Conservation (phyloP, 148 eudicot genomes). For the Diospyros lotus region DNA sequence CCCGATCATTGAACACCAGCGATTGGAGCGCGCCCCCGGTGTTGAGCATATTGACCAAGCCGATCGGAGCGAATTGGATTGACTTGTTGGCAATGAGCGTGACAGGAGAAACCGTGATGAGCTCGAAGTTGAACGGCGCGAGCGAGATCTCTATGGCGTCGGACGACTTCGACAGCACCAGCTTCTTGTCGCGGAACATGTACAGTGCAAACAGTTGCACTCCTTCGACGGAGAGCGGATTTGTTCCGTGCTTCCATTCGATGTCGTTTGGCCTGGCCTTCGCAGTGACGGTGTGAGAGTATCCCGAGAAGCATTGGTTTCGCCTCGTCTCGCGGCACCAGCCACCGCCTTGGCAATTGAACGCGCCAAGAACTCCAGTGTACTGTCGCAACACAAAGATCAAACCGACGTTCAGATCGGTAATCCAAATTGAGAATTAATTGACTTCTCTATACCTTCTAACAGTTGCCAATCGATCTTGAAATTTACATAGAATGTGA, state of each 20-base stretch:
- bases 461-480: too few relatives aligned
- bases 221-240: conserved; percentile 35
- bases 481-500: not conserved
- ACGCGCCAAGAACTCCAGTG: conserved; percentile 81
- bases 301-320: conserved; percentile 58
- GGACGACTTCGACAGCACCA: conserved; percentile 40
- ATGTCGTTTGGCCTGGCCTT: conserved; percentile 55
- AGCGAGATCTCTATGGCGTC: conserved; percentile 47
- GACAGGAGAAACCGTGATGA: conserved; percentile 66
- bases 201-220: conserved; percentile 56
- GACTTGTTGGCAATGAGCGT: conserved; percentile 18
- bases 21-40: conserved; percentile 60
- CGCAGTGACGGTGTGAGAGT: conserved; percentile 45
- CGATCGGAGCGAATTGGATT: conserved; percentile 69
- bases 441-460: not conserved
- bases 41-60: conserved; percentile 62
- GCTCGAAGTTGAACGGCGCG: conserved; percentile 77
- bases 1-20: conserved; percentile 31
- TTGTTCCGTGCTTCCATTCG: conserved; percentile 71
- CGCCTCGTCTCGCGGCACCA: conserved; percentile 65
- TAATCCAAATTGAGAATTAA: not conserved
- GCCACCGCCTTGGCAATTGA: conserved; percentile 97
- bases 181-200: conserved; percentile 42
- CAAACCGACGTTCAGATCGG: not conserved
- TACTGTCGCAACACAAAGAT: conserved; percentile 29